Evolutionary conservation across 1,139 yeast genomes (phyloP).

Genomic region (Yamadazyma membranifaciens): DNA sequence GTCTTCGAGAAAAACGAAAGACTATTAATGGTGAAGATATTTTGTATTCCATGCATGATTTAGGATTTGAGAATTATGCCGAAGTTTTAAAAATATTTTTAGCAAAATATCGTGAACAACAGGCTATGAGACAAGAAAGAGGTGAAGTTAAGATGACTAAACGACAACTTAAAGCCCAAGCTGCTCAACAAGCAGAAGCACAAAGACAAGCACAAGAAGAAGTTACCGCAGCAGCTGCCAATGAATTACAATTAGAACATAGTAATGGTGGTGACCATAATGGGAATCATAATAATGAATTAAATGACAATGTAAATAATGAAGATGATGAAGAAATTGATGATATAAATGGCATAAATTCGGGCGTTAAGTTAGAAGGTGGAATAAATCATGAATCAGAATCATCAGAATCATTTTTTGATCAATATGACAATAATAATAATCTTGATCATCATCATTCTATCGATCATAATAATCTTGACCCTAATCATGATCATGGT

Average conservation of each 20-base stretch:
- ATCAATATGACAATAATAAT: conserved; percentile 10
- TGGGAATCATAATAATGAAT: not conserved
- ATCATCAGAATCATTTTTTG: conserved; percentile 16
- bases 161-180: conserved; percentile 33
- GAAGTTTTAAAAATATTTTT: conserved; percentile 68
- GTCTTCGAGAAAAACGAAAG: conserved; percentile 66
- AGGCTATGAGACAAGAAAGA: conserved; percentile 62
- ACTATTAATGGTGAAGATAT: conserved; percentile 74
- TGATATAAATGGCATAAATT: conserved; percentile 4
- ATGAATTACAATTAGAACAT: not conserved
- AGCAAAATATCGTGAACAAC: conserved; percentile 69
- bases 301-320: not conserved
- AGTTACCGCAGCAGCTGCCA: not conserved
- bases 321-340: conserved; percentile 4
- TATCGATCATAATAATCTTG: conserved; percentile 2
- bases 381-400: conserved; percentile 3
- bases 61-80: conserved; percentile 72
- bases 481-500: not conserved
- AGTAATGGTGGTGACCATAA: not conserved
- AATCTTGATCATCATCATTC: not conserved
- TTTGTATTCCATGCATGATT: conserved; percentile 62
- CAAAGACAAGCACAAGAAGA: conserved; percentile 5
- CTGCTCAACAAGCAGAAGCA: conserved; percentile 11
- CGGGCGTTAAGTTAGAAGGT: conserved; percentile 7
- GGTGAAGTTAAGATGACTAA: conserved; percentile 49